These are phyloP conservation scores for Ampelocalamus luodianensis DNA, from an alignment of 176 grass and related monocot species.

Conservation along the genomic window DNA sequence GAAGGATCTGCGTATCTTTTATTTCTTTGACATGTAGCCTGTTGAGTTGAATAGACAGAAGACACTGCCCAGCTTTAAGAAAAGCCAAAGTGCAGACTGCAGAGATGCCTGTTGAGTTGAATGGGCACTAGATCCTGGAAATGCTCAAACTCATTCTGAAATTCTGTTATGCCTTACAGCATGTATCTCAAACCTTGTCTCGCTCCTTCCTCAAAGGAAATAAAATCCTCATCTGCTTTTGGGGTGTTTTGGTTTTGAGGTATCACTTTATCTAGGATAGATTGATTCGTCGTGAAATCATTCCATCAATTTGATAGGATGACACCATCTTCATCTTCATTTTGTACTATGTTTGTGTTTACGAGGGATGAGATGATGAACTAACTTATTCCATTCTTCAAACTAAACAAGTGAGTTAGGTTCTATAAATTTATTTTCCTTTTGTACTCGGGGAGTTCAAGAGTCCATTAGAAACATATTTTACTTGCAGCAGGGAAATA, in stretches of 20 bases:
- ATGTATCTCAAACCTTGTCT: not conserved
- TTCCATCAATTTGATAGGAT: too few relatives aligned
- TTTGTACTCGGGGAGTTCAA: not conserved
- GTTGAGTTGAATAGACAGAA: conserved; percentile 1
- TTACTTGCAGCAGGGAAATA: not conserved
- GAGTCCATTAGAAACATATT: not conserved
- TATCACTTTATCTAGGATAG: too few relatives aligned
- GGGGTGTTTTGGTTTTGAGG: too few relatives aligned
- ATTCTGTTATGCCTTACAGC: not conserved
- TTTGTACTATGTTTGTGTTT: not conserved
- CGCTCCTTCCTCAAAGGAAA: conserved; percentile 7
- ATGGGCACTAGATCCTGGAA: conserved; percentile 25
- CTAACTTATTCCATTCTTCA: too few relatives aligned
- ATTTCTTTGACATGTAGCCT: conserved; percentile 12
- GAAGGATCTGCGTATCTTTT: not conserved
- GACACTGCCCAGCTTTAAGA: not conserved
- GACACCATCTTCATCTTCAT: too few relatives aligned
- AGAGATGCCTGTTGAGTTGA: not conserved
- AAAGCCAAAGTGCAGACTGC: not conserved
- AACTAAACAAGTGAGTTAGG: too few relatives aligned
- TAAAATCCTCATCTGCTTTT: not conserved
- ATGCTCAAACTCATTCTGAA: not conserved
- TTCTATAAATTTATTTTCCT: not conserved
- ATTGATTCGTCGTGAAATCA: too few relatives aligned
- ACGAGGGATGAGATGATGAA: too few relatives aligned